Evolutionary conservation across 768 basidiomycete genomes (phyloP), one percentile per base, ranked within the genome.

Genomic region (Tulasnella sp.): DNA sequence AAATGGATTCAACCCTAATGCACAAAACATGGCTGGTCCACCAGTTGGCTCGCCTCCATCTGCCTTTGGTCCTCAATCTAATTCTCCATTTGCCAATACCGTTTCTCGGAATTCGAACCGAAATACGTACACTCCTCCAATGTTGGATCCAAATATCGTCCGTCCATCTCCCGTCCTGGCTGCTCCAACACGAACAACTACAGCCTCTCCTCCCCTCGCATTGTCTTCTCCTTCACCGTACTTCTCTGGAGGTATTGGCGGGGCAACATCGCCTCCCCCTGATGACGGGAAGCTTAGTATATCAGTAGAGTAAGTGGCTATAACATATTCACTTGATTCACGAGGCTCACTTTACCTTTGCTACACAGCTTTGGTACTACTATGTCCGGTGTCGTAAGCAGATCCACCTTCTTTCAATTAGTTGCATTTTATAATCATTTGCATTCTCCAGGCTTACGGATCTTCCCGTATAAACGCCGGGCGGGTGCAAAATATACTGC

Each of bases 391-490:
- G 81, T 89, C 53, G 85, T 86, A 63, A 66, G 83, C 74, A 12
- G 19, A 12, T 12, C 12, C 12, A 12, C 34, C 34, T 35, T 35
- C 34, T 35, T 12, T 12, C 12, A 12, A 19, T 35, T 35, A 19
- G 34, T 19, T 19, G 12, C 34, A 35, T 35, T 12, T 19, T 10
- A 35, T 10, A 12, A 12, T 35, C 12, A 35, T 35, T 35, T 19
- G 34, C 34, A 35, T 35, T 35, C 34, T 12, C 25, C 58, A 87
- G 84, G 84, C 88, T 0, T 92, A 85, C 60, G 87, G 83, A 5
- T 89, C 86, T 6, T 82, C 86, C 9, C 79, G 88, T 56, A 83
- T 89, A 53, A 76, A 82, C 8, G 75, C 73, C 0, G 89, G 89
- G 13, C 72, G 72, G 56, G 74, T 89, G 4, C 88, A 88, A 57